Base-by-base conservation (phyloP, 148 eudicot species). In the Vaccinium corymbosum region DNA sequence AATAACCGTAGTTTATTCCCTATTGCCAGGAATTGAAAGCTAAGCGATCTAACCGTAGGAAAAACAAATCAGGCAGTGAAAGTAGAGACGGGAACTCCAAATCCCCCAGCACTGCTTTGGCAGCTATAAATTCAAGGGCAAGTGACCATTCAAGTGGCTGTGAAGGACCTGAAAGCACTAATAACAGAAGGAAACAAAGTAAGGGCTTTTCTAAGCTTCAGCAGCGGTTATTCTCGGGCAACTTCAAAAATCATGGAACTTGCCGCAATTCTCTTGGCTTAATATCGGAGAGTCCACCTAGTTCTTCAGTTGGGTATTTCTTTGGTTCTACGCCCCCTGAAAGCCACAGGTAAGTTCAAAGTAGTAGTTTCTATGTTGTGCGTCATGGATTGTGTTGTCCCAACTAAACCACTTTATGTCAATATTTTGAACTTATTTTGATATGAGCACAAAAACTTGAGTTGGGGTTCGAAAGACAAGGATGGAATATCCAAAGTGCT, bases 301-400 rank as follows among this genome's bases (percentile, higher is more conserved):
- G 97, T 80, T 93, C 86, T 83, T 91, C 98, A 7, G 92, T 96
- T 88, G 98, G 98, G 5, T 96, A 91, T 87, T 94, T 92, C 94
- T 94, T 90, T 89, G 91, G 98, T 81, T 92, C 98, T 51, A 96
- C 98, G 19, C 98, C 99, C 64, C 99, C 99, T 56, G 99, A 97
- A 49, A 91, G 82, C 88, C 95, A 89, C 80, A 87, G 94, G 99
- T 93, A 88, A 89, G 93, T 88, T 85, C 72, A 52, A 80, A 51
- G 50, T 51, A 72, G 19, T 68, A 82, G 38, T 22, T 82, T 71
- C 57, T 82, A 50, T 19, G 38, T 48, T 62, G 16, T 73, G 27
- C 12, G 49, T 6, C 27, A 46, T 82, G 77, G 48, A 81, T 52
- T 32, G 27, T 2, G 74, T 80, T 1, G 76, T 80, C 50, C 50